Base-by-base conservation (phyloP, 164 flowering plant species). In the Akebia trifoliata region DNA sequence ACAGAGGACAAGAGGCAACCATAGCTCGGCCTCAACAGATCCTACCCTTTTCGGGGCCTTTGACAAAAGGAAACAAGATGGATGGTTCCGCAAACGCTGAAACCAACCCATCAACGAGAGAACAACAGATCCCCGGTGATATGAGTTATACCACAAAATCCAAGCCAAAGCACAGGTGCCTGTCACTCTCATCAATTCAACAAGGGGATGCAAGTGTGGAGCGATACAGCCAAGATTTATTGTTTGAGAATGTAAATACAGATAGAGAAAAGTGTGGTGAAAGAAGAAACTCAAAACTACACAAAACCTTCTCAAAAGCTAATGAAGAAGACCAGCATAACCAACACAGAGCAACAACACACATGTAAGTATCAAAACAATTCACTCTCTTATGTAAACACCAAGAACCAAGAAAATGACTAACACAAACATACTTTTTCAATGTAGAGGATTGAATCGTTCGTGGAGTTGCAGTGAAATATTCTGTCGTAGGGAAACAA, bases 191-290 rank as follows among this genome's bases (percentile, higher is more conserved):
- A 50, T 56, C 68, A 8, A 62, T 68, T 61, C 78, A 67, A 57
- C 75, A 71, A 34, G 69, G 49, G 46, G 78, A 74, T 52, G 68
- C 57, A 34, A 74, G 75, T 40, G 68, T 71, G 2, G 70, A 74
- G 61, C 70, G 65, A 32, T 74, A 74, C 65, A 74, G 78, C 59
- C 78, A 71, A 52, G 75, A 74, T 39, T 65, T 74, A 58, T 28
- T 61, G 54, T 74, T 71, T 65, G 78, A 74, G 37, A 70, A 67
- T 51, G 71, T 56, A 52, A 62, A 68, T 35, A 55, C 26, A 51
- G 75, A 62, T 6, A 68, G 25, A 49, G 61, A 50, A 22, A 50
- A n/a, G n/a, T n/a, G 35, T n/a, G 49, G 46, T 8, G 48, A 50
- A 28, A 68, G 60, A 53, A 61, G 45, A 60, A 49, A 61, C 49